Conservation (phyloP, 129 eudicot species). For the Pulicaria dysenterica region DNA sequence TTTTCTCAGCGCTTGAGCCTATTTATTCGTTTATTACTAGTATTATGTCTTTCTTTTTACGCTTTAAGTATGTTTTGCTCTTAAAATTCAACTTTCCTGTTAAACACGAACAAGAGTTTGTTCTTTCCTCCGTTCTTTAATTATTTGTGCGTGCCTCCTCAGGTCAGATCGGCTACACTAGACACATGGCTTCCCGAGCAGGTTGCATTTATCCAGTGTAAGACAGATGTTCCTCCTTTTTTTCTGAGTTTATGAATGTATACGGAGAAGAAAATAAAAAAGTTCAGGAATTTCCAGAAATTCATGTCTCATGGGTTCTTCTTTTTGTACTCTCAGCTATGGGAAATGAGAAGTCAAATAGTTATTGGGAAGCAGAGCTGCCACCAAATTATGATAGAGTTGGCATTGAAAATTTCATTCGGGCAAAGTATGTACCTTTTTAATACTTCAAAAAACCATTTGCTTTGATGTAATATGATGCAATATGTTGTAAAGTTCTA, state of each 20-base stretch:
- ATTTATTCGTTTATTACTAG: not conserved
- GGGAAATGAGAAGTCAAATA: slow-evolving; percentile 96
- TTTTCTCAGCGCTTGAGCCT: slow-evolving; percentile 2
- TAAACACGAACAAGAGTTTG: slow-evolving; percentile 15
- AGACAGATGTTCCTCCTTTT: slow-evolving; percentile 30
- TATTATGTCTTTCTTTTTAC: slow-evolving; percentile 9
- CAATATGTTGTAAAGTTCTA: not conserved
- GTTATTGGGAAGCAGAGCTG: slow-evolving; percentile 96
- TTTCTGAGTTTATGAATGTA: not conserved
- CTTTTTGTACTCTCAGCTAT: slow-evolving; percentile 55
- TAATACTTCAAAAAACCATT: not conserved
- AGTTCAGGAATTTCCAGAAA: not conserved
- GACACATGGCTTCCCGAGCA: slow-evolving; percentile 99
- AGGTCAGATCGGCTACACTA: slow-evolving; percentile 96
- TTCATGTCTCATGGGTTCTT: not conserved
- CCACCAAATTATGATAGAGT: slow-evolving; percentile 94
- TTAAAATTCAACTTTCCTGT: not conserved
- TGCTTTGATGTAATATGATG: not conserved
- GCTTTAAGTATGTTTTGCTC: not conserved
- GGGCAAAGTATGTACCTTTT: slow-evolving; percentile 78
- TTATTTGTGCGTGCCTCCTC: slow-evolving; percentile 30
- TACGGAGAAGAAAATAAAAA: slow-evolving; percentile 9
- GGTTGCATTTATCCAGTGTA: slow-evolving; percentile 89
- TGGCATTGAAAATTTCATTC: slow-evolving; percentile 95
- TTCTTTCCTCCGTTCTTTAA: slow-evolving; percentile 7